Evolutionary conservation across 2,329 filamentous ascomycete genomes (phyloP).

Genomic region (Sphaerulina populicola): DNA sequence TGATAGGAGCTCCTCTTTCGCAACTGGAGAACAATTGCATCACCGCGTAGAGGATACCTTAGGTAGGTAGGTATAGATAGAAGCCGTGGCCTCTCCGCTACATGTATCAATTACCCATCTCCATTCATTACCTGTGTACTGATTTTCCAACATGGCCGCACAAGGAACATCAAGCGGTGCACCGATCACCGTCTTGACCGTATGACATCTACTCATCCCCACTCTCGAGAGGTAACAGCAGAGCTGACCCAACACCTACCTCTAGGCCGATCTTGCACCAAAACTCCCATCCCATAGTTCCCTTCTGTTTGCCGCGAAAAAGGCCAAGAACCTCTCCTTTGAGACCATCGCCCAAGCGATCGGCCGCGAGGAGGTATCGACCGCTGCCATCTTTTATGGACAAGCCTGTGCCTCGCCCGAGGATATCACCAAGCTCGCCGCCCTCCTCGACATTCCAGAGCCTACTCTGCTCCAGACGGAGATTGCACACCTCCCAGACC

Average conservation of each 20-base stretch:
- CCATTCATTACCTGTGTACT: not conserved
- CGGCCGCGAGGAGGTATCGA: conserved; percentile 71
- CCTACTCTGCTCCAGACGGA: conserved; percentile 49
- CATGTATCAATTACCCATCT: too few relatives aligned
- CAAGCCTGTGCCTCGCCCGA: conserved; percentile 65
- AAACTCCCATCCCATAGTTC: conserved; percentile 63
- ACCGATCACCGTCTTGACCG: conserved; percentile 21
- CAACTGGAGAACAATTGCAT: conserved; percentile 10
- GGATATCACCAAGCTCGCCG: conserved; percentile 59
- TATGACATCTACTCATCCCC: not conserved
- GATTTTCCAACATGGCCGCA: conserved; percentile 9
- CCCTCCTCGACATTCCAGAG: conserved; percentile 54
- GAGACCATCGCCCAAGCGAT: conserved; percentile 66
- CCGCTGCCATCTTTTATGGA: conserved; percentile 85
- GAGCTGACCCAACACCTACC: not conserved
- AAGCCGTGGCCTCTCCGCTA: not conserved
- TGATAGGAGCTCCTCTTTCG: conserved; percentile 1
- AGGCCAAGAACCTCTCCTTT: conserved; percentile 65
- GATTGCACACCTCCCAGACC: conserved; percentile 67
- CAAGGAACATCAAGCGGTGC: conserved; percentile 20
- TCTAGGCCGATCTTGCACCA: conserved; percentile 55
- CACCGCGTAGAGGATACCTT: too few relatives aligned
- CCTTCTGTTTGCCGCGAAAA: conserved; percentile 74
- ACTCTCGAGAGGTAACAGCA: not conserved
- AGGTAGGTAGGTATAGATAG: too few relatives aligned